A percentile compares a stretch with the other conserved stretches of the same genome.
These are phyloP conservation scores for Aristolochia fimbriata DNA, from an alignment of 164 flowering plant genomes.

Conservation along the genomic window DNA sequence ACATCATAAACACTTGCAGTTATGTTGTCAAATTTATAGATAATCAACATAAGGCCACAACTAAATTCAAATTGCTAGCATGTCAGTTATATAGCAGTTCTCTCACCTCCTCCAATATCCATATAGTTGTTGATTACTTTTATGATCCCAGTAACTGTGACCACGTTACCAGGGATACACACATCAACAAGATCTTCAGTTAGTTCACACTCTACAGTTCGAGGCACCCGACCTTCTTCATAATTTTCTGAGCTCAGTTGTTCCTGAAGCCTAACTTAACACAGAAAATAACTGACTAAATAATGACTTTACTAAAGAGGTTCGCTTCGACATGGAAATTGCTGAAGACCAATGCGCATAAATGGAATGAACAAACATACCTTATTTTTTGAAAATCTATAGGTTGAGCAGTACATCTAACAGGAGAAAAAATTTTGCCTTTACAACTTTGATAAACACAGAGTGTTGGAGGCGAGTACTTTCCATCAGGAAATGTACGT, in stretches of 20 bases:
- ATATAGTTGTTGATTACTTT: conserved; percentile 86
- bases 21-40: too few species aligned
- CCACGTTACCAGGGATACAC: conserved; percentile 96
- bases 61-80: too few species aligned
- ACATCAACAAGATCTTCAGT: conserved; percentile 94
- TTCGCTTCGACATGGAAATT: background rate
- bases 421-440: conserved; percentile 64
- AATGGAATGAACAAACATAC: conserved; percentile 16
- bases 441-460: conserved; percentile 68
- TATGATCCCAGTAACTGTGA: conserved; percentile 86
- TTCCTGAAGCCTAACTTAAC: conserved; percentile 63
- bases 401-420: conserved; percentile 60
- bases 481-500: conserved; percentile 80
- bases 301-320: conserved; percentile 2
- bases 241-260: conserved; percentile 64
- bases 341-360: background rate
- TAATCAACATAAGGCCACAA: too few species aligned
- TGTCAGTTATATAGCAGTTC: background rate
- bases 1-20: too few species aligned
- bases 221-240: conserved; percentile 95
- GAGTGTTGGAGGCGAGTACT: conserved; percentile 70
- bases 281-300: conserved; percentile 2
- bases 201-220: conserved; percentile 94
- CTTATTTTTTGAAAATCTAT: conserved; percentile 96
- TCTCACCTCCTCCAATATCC: conserved; percentile 96